Conservation (phyloP, 2,329 filamentous ascomycete species). For the Colletotrichum eleusines region DNA sequence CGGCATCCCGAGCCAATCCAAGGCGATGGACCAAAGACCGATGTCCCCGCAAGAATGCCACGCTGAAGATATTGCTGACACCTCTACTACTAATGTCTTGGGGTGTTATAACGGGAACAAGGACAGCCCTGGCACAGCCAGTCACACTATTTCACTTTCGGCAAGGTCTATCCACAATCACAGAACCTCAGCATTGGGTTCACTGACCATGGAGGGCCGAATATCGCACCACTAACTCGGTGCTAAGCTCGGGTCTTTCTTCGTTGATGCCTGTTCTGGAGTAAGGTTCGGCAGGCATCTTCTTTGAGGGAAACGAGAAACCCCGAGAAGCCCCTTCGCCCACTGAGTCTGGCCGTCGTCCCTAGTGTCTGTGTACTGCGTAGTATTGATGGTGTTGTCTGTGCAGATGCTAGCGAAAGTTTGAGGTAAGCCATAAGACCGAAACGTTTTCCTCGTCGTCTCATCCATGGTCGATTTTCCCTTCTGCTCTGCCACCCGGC, state of each 20-base stretch:
- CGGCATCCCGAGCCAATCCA: conserved; percentile 19
- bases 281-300: neutral
- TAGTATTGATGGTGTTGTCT: conserved; percentile 22
- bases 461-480: conserved; percentile 3
- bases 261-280: conserved; percentile 7
- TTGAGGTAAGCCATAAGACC: conserved; percentile 33
- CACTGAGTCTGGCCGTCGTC: conserved; percentile 16
- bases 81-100: conserved; percentile 28
- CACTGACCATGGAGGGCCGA: neutral
- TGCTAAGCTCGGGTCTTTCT: conserved; percentile 20
- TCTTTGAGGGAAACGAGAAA: conserved; percentile 1
- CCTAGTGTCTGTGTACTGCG: neutral
- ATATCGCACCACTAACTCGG: conserved; percentile 27
- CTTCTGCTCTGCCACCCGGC: neutral
- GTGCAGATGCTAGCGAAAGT: conserved; percentile 21
- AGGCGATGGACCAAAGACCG: conserved; percentile 10
- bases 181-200: conserved; percentile 40
- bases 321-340: neutral
- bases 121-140: conserved; percentile 25
- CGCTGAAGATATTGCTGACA: conserved; percentile 35
- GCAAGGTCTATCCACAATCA: conserved; percentile 23
- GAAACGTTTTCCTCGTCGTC: conserved; percentile 30
- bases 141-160: conserved; percentile 34
- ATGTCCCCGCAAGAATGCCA: conserved; percentile 9
- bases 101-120: conserved; percentile 31